Evolutionary conservation across 352 stramenopile genomes (phyloP), one percentile per base, ranked within the genome.

Genomic region (Thalassiosira hispida): DNA sequence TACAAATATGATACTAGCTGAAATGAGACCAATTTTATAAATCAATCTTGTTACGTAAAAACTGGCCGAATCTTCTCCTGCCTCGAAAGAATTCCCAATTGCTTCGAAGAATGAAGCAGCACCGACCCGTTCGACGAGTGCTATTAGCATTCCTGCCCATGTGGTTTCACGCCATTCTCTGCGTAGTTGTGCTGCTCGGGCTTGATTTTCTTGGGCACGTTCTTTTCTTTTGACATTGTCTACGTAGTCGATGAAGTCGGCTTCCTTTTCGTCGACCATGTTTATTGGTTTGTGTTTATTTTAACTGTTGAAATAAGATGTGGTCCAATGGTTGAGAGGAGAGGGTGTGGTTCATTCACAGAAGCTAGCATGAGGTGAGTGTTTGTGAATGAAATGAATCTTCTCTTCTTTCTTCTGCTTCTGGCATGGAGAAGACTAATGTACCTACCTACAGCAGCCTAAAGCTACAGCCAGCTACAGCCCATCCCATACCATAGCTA

Each of bases 111-210:
- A 71, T 14, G 7, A 0, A 22, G 62, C 27, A 9, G 47, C 18
- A 12, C 47, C 62, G 20, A 44, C 40, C 29, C 31, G 47, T 47
- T 71, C 62, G 5, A 71, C 47, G 0, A 33, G 1, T 6, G 31
- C 62, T 23, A 71, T 61, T 0, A 61, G 20, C 18, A 44, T 56
- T 31, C 62, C 62, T 29, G 62, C 62, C 33, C 51, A 71, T 4
- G 62, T 71, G 2, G 44, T 49, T 31, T 71, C 31, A 51, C 62
- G 47, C 62, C 62, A 71, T 71, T 71, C 29, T 61, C 61, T 20
- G 9, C 40, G 35, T 33, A 42, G 38, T 55, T 56, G 33, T 2
- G 40, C 60, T 42, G 40, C 31, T 1, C 20, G 18, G 4, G 4
- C 60, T 46, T 69, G n/a, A 4, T 49, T 42, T 29, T 57, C 38